These are phyloP conservation scores for Cyberlindnera nakhonratchasimensis DNA, from an alignment of 805 yeast genomes.

Conservation along the genomic window DNA sequence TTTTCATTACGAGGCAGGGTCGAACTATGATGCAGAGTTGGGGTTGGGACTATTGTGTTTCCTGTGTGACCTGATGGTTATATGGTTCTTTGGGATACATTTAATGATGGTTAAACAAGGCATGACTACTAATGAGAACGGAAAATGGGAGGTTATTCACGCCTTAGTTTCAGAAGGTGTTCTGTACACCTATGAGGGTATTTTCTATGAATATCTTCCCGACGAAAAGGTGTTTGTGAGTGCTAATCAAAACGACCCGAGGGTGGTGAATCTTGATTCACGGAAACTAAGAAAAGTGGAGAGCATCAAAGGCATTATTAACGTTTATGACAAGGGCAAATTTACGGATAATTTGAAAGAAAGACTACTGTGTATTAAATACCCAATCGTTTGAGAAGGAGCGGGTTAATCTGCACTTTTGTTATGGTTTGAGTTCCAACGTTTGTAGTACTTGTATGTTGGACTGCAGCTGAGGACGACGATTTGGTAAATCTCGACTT, in stretches of 20 bases:
- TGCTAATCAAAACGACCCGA: constrained; percentile 18
- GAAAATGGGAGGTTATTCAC: constrained; percentile 67
- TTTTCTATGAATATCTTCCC: constrained; percentile 22
- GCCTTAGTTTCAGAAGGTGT: constrained; percentile 42
- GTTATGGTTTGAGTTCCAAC: constrained; percentile 9
- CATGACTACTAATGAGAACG: constrained; percentile 70
- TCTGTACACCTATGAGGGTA: constrained; percentile 26
- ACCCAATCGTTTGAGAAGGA: constrained; percentile 21
- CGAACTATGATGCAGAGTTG: constrained; percentile 12
- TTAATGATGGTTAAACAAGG: constrained; percentile 55
- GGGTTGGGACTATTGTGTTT: constrained; percentile 41
- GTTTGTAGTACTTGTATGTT: background rate
- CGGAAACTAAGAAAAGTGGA: constrained; percentile 4
- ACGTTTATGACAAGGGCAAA: constrained; percentile 24
- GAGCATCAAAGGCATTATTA: constrained; percentile 16
- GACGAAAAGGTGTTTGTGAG: constrained; percentile 24
- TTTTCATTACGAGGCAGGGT: constrained; percentile 1
- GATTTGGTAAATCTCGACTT: constrained; percentile 2
- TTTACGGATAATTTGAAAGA: constrained; percentile 21
- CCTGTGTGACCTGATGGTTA: constrained; percentile 40
- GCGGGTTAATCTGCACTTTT: constrained; percentile 12
- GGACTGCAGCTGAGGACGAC: background rate
- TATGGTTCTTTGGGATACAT: constrained; percentile 44
- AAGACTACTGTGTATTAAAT: constrained; percentile 10
- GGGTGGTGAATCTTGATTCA: constrained; percentile 11